Percentiles rank a stretch among this genome's conserved stretches.
Evolutionary conservation across 768 basidiomycete genomes (phyloP).

Genomic region (Pulveroboletus ravenelii): DNA sequence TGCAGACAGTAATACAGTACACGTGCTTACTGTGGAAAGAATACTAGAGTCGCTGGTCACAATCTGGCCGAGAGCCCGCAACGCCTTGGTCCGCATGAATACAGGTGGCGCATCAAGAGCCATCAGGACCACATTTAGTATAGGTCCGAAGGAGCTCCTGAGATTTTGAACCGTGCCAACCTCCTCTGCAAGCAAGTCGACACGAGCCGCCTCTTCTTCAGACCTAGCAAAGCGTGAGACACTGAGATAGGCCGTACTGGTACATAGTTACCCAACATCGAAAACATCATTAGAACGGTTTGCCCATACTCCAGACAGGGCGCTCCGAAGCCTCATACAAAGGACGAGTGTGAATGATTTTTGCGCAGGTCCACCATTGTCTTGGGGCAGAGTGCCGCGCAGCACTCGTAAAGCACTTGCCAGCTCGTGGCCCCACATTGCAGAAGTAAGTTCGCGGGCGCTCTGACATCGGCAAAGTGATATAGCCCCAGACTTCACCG

Average conservation of each 20-base stretch:
- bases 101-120: slow-evolving; percentile 84
- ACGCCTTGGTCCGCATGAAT: slow-evolving; percentile 90
- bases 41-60: slow-evolving; percentile 85
- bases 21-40: slow-evolving; percentile 57
- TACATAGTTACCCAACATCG: slow-evolving; percentile 60
- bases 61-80: slow-evolving; percentile 84
- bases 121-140: slow-evolving; percentile 71
- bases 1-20: background rate
- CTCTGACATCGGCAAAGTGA: slow-evolving; percentile 40
- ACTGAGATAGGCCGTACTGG: background rate
- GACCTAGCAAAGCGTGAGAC: slow-evolving; percentile 39
- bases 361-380: slow-evolving; percentile 26
- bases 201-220: slow-evolving; percentile 62
- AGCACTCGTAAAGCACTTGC: slow-evolving; percentile 62
- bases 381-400: slow-evolving; percentile 45
- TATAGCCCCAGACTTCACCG: background rate
- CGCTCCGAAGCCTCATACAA: slow-evolving; percentile 53
- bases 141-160: slow-evolving; percentile 76
- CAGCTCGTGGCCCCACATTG: slow-evolving; percentile 79
- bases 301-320: slow-evolving; percentile 72
- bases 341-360: slow-evolving; percentile 31
- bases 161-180: slow-evolving; percentile 74
- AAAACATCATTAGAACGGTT: slow-evolving; percentile 69
- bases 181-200: slow-evolving; percentile 69
- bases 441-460: slow-evolving; percentile 75